These are phyloP conservation scores for Solanum appendiculatum DNA, from an alignment of 257 asterid genomes.

Conservation along the genomic window DNA sequence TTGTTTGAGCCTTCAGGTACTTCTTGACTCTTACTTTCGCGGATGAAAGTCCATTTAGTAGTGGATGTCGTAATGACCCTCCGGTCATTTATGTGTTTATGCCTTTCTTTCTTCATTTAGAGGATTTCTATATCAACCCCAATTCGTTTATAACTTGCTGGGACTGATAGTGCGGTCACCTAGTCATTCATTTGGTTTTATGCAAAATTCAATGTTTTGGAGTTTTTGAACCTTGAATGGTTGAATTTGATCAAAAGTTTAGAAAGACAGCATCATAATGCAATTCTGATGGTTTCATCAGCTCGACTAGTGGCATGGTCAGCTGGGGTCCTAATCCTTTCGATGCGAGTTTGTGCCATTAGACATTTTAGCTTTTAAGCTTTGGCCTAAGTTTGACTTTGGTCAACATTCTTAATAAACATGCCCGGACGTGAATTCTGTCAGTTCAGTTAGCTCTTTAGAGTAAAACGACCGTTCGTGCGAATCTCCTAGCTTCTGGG, in stretches of 20 bases:
- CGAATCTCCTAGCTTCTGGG: neutral
- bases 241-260: neutral
- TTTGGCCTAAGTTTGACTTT: neutral
- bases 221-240: neutral
- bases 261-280: neutral
- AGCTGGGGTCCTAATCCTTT: neutral
- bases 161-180: neutral
- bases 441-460: neutral
- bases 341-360: neutral
- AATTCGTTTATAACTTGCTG: neutral
- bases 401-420: neutral
- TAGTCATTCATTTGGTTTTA: neutral
- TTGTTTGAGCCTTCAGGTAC: too few species aligned
- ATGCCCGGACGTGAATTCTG: accelerated
- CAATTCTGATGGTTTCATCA: neutral
- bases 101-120: neutral
- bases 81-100: accelerated
- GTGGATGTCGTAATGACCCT: neutral
- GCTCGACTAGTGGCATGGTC: neutral
- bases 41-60: neutral
- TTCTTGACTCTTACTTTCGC: neutral
- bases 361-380: too few species aligned
- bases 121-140: neutral
- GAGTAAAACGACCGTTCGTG: accelerated
- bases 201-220: neutral